Percentiles rank a stretch among this genome's conserved stretches.
Conservation (phyloP, 169 alveolate species). For the Cryptosporidium ryanae region DNA sequence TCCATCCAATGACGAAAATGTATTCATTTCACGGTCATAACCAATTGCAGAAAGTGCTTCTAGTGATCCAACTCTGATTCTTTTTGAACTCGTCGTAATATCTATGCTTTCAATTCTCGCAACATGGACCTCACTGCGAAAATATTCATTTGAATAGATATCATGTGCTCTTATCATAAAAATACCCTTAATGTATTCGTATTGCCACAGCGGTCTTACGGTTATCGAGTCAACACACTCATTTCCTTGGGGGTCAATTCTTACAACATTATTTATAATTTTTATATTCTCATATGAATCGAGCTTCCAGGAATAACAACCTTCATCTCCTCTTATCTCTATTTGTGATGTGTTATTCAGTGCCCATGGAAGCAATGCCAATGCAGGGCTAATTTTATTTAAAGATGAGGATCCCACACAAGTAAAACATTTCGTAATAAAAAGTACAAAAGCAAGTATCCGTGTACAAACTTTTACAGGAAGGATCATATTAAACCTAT, state of each 20-base stretch:
- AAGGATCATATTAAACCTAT: neutral
- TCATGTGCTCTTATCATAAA: slow-evolving; percentile 43
- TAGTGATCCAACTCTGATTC: slow-evolving; percentile 58
- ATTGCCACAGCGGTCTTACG: slow-evolving; percentile 38
- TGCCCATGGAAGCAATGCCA: slow-evolving; percentile 70
- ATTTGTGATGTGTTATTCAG: slow-evolving; percentile 28
- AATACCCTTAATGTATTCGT: slow-evolving; percentile 22
- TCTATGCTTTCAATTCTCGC: slow-evolving; percentile 65
- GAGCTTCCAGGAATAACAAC: slow-evolving; percentile 50
- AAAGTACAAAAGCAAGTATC: neutral
- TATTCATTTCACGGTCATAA: slow-evolving; percentile 46
- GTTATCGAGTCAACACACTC: slow-evolving; percentile 28
- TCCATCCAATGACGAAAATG: slow-evolving; percentile 45
- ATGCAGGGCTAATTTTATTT: slow-evolving; percentile 47
- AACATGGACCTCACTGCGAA: slow-evolving; percentile 69
- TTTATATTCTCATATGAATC: slow-evolving; percentile 18
- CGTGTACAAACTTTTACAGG: neutral
- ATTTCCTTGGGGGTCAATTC: slow-evolving; percentile 42
- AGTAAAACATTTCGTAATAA: neutral
- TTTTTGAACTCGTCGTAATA: slow-evolving; percentile 64
- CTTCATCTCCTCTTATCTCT: slow-evolving; percentile 28
- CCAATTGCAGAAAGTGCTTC: slow-evolving; percentile 64
- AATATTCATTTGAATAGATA: slow-evolving; percentile 38
- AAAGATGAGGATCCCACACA: slow-evolving; percentile 55
- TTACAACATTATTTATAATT: neutral